Base-by-base conservation (phyloP, 768 basidiomycete species). In the Kwoniella dejecticola region DNA sequence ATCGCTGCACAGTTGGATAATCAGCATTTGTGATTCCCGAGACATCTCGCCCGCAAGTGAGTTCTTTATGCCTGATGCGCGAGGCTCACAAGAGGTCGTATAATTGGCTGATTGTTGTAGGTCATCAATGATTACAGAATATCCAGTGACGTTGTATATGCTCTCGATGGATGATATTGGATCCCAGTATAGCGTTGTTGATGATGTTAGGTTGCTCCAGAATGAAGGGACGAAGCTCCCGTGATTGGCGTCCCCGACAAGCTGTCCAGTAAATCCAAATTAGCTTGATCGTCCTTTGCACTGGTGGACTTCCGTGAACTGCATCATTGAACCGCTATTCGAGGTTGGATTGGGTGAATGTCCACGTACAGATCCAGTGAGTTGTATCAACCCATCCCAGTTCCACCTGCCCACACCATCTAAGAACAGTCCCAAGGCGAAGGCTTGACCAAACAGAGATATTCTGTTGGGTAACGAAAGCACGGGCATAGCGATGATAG, bases 321-420 rank as follows among this genome's bases (percentile, higher is more conserved):
- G n/a, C n/a, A n/a, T n/a, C n/a, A n/a, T n/a, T n/a, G n/a, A 52
- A 64, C 72, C 73, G 49, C 72, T 69, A 6, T 72, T 58, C 33
- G 72, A 23, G 19, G 72, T 49, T n/a, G n/a, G n/a, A n/a, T n/a
- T n/a, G n/a, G n/a, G n/a, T 5, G 63, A 63, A 24, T 56, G 64
- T 12, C 71, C 69, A 59, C 72, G 53, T 49, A 74, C 70, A 24
- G 63, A 63, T 12, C 53, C 57, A 8, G 67, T 72, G 4, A 57
- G 38, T 52, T 75, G 55, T 11, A 72, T 57, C 12, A 75, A 52
- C 42, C 71, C 58, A 17, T 61, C 74, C 71, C 71, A 75, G 8
- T 70, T 71, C 74, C 74, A 75, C 50, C 71, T 31, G 5, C 74
- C 74, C 8, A 68, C 52, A 6, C 74, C 74, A 63, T 75, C 74